A percentile compares a stretch with the other conserved stretches of the same genome.
phyloP scores from a whole-genome alignment of 148 eudicot genomes.

The Cornus kousa region DNA sequence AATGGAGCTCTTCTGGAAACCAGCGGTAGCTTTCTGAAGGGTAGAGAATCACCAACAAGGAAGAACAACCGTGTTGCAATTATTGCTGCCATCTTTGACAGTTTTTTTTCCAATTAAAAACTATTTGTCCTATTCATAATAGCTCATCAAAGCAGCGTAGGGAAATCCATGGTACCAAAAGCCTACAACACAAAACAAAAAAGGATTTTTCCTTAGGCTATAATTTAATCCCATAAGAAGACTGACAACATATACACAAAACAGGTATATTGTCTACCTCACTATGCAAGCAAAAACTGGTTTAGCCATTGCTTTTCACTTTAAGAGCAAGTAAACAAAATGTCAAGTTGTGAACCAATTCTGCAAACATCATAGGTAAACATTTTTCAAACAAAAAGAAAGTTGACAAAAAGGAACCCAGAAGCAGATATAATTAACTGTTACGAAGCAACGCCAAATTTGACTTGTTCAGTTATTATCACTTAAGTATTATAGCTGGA shows the following conservation, averaged over 20 bases:
- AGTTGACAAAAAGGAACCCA: neutral
- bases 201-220: neutral
- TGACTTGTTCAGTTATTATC: neutral
- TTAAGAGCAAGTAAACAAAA: neutral
- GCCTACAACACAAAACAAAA: slow-evolving; percentile 9
- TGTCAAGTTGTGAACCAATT: neutral
- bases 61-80: slow-evolving; percentile 59
- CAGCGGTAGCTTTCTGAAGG: slow-evolving; percentile 40
- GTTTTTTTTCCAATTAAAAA: neutral
- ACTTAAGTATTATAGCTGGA: neutral
- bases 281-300: neutral
- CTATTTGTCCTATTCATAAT: neutral
- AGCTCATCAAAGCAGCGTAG: slow-evolving; percentile 5
- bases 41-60: slow-evolving; percentile 61
- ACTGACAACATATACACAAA: neutral
- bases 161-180: neutral
- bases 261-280: neutral
- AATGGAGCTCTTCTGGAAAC: slow-evolving; percentile 42
- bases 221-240: neutral
- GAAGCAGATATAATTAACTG: neutral
- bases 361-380: neutral
- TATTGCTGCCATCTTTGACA: slow-evolving; percentile 51
- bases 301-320: neutral
- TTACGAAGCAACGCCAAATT: neutral
- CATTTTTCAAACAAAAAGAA: neutral